These are phyloP conservation scores for Lactuca sativa DNA, from an alignment of 129 eudicot genomes.

Conservation along the genomic window DNA sequence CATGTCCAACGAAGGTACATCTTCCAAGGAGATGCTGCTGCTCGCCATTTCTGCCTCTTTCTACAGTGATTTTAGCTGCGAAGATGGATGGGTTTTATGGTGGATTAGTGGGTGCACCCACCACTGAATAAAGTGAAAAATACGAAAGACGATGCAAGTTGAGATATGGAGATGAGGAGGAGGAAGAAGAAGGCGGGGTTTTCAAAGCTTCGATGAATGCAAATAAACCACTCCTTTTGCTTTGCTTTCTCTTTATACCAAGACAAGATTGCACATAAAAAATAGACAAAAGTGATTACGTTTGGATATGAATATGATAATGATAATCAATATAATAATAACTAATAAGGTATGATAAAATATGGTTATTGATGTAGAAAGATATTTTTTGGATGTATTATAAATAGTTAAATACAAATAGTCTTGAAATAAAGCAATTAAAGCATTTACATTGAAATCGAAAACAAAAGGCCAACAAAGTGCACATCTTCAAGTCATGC, in stretches of 20 bases:
- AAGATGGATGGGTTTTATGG: neutral
- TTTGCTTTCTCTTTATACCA: slow-evolving; percentile 2
- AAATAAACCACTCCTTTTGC: slow-evolving; percentile 20
- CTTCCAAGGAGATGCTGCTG: slow-evolving; percentile 41
- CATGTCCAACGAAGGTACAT: slow-evolving; percentile 45
- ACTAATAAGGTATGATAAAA: no score
- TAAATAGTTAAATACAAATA: no score
- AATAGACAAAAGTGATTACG: neutral
- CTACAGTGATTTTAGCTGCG: neutral
- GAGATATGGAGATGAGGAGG: neutral
- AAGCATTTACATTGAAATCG: no score
- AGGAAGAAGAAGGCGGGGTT: slow-evolving; percentile 43
- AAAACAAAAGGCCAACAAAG: no score
- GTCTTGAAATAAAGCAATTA: no score
- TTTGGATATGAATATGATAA: neutral
- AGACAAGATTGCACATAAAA: neutral
- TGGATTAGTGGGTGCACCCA: slow-evolving; percentile 33
- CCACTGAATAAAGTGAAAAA: slow-evolving; percentile 9
- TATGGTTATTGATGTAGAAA: no score
- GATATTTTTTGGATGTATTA: no score
- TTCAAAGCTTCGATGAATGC: slow-evolving; percentile 28
- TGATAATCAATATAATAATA: no score
- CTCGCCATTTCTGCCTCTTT: slow-evolving; percentile 26
- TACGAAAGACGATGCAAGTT: neutral
- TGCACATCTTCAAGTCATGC: no score